phyloP scores from a whole-genome alignment of 2,329 filamentous ascomycete genomes.

The Fusarium coffeatum region DNA sequence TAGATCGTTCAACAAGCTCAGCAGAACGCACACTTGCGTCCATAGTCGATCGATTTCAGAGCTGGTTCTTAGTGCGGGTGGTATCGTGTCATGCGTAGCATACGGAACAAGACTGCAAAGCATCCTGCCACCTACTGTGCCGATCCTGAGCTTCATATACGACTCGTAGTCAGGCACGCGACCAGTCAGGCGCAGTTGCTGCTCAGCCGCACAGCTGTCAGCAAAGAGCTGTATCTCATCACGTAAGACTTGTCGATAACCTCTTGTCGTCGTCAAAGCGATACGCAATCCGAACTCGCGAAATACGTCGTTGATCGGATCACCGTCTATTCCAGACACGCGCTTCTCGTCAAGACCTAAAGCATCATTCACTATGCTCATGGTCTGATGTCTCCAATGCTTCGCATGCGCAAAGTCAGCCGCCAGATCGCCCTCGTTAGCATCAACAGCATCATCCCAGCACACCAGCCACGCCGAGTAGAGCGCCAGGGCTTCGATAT shows the following conservation, averaged over 20 bases:
- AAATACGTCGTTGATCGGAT: slow-evolving; percentile 45
- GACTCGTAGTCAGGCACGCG: slow-evolving; percentile 43
- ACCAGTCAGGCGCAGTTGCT: slow-evolving; percentile 42
- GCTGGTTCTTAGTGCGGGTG: slow-evolving; percentile 10
- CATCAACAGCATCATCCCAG: slow-evolving; percentile 51
- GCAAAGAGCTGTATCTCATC: slow-evolving; percentile 44
- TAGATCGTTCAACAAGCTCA: slow-evolving; percentile 48
- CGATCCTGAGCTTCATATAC: slow-evolving; percentile 47
- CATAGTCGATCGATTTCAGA: slow-evolving; percentile 31
- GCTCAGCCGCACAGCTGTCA: slow-evolving; percentile 45
- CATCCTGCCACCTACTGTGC: slow-evolving; percentile 44
- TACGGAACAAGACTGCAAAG: slow-evolving; percentile 47
- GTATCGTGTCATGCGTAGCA: slow-evolving; percentile 28
- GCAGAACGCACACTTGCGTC: slow-evolving; percentile 42
- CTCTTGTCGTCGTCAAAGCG: neutral
- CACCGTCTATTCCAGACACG: neutral
- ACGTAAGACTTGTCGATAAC: slow-evolving; percentile 37
- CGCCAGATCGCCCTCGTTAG: slow-evolving; percentile 46
- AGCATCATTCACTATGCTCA: slow-evolving; percentile 30
- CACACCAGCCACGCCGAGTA: slow-evolving; percentile 49
- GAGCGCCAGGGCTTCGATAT: slow-evolving; percentile 41
- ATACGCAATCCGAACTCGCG: slow-evolving; percentile 39
- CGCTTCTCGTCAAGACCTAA: slow-evolving; percentile 25
- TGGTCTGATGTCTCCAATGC: slow-evolving; percentile 42
- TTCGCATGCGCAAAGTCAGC: slow-evolving; percentile 45